phyloP scores from a whole-genome alignment of 352 stramenopile species.

The Plasmopara viticola region DNA sequence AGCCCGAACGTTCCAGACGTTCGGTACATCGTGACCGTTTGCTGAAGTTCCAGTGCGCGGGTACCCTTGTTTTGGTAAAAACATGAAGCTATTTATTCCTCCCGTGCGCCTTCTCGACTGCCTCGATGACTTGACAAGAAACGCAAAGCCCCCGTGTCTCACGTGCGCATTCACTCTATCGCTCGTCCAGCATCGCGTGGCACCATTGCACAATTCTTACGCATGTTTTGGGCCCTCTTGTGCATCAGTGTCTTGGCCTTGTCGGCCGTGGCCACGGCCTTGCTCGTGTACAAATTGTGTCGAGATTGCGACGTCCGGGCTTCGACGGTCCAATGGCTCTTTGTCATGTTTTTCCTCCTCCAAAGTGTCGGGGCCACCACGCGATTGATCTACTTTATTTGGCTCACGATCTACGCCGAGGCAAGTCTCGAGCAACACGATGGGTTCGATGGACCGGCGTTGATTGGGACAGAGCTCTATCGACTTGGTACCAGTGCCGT shows the following conservation, averaged over 20 bases:
- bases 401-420: slow-evolving; percentile 11
- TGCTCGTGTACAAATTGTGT: slow-evolving; percentile 31
- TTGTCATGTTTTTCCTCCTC: slow-evolving; percentile 26
- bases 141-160: not conserved
- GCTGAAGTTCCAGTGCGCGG: not conserved
- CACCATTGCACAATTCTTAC: too few relatives aligned
- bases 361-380: slow-evolving; percentile 15
- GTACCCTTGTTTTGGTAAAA: too few relatives aligned
- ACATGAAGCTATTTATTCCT: too few relatives aligned
- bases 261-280: slow-evolving; percentile 18
- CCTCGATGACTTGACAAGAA: not conserved
- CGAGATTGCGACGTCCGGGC: slow-evolving; percentile 26
- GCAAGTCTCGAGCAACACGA: not conserved
- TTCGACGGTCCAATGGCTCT: slow-evolving; percentile 23
- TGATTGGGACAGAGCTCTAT: slow-evolving; percentile 25
- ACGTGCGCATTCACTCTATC: not conserved
- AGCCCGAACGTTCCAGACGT: not conserved
- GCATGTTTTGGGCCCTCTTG: slow-evolving; percentile 28
- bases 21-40: not conserved
- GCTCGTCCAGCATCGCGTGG: slow-evolving; percentile 6
- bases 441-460: slow-evolving; percentile 4
- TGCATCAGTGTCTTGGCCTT: slow-evolving; percentile 17
- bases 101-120: too few relatives aligned
- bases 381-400: slow-evolving; percentile 21
- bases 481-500: slow-evolving; percentile 23